Conservation (phyloP, 1,284 basidiomycete species). For the Cutaneotrichosporon cutaneum region DNA sequence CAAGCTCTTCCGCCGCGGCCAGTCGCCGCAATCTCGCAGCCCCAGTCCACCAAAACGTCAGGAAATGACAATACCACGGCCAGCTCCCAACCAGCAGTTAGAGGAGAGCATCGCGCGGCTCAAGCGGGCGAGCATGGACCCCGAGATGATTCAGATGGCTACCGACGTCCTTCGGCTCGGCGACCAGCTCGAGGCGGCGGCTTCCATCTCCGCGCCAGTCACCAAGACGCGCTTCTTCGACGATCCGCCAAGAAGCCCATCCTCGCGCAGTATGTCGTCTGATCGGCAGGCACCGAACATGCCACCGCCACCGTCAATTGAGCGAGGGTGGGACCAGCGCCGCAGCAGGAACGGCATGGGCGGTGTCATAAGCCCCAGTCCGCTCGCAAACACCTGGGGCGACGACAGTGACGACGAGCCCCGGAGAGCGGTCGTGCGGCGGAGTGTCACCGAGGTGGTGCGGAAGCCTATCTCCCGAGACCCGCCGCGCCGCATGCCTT, state of each 20-base stretch:
- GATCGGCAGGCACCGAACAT: not conserved
- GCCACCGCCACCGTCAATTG: not conserved
- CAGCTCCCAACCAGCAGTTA: conserved; percentile 35
- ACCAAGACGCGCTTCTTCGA: conserved; percentile 47
- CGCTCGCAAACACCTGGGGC: conserved; percentile 47
- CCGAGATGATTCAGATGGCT: conserved; percentile 24
- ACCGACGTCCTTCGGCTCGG: conserved; percentile 18
- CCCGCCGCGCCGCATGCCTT: conserved; percentile 20
- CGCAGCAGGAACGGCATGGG: conserved; percentile 31
- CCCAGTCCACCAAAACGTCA: conserved; percentile 41
- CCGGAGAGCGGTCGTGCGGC: conserved; percentile 12
- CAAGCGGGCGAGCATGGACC: conserved; percentile 45
- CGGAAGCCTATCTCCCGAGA: not conserved
- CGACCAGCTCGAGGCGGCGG: conserved; percentile 21
- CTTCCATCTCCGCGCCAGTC: conserved; percentile 36
- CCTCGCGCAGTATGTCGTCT: not conserved
- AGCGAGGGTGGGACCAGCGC: conserved; percentile 18
- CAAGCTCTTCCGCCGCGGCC: conserved; percentile 43
- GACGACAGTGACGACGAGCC: conserved; percentile 23
- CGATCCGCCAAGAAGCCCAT: conserved; percentile 9
- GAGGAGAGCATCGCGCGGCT: conserved; percentile 48
- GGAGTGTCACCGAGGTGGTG: conserved; percentile 20
- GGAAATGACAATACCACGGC: conserved; percentile 24
- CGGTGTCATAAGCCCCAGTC: conserved; percentile 46
- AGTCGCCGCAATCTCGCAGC: conserved; percentile 46